A percentile compares a stretch with the other conserved stretches of the same genome.
These are phyloP conservation scores for Paecilomyces fulvus DNA, from an alignment of 2,329 filamentous ascomycete species.

Conservation along the genomic window DNA sequence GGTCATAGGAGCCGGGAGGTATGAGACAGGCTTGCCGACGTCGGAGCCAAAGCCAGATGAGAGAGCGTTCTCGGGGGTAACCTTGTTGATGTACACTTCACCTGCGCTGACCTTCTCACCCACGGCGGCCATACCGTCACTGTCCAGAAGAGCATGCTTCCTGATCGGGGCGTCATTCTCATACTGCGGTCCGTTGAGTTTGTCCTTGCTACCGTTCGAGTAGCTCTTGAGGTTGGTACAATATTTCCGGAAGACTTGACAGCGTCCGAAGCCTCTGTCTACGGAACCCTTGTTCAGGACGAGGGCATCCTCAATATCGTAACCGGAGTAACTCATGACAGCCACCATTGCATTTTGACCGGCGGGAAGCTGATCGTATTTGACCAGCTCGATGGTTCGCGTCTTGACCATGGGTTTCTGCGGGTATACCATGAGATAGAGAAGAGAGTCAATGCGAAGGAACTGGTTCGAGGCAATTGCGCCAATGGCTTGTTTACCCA, in stretches of 20 bases:
- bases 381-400: constrained; percentile 89
- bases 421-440: constrained; percentile 95
- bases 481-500: constrained; percentile 99
- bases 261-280: constrained; percentile 90
- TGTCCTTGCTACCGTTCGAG: constrained; percentile 63
- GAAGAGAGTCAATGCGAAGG: constrained; percentile 86
- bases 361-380: constrained; percentile 94
- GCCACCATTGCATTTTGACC: constrained; percentile 96
- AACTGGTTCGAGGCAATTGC: constrained; percentile 98
- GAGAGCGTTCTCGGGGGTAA: constrained; percentile 69
- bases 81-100: constrained; percentile 86
- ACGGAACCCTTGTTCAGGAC: constrained; percentile 94
- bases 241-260: constrained; percentile 97
- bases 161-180: constrained; percentile 54
- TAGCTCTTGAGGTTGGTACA: constrained; percentile 81
- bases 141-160: constrained; percentile 66
- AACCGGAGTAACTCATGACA: constrained; percentile 98
- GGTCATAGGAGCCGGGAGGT: constrained; percentile 41
- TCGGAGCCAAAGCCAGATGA: constrained; percentile 60
- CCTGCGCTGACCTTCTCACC: constrained; percentile 69
- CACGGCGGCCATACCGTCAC: constrained; percentile 82
- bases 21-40: constrained; percentile 41
- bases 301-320: constrained; percentile 97
- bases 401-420: constrained; percentile 97
- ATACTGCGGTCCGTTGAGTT: constrained; percentile 54